Evolutionary conservation across 371 early-diverging fungal species (phyloP).

Genomic region (Apophysomyces ossiformis): DNA sequence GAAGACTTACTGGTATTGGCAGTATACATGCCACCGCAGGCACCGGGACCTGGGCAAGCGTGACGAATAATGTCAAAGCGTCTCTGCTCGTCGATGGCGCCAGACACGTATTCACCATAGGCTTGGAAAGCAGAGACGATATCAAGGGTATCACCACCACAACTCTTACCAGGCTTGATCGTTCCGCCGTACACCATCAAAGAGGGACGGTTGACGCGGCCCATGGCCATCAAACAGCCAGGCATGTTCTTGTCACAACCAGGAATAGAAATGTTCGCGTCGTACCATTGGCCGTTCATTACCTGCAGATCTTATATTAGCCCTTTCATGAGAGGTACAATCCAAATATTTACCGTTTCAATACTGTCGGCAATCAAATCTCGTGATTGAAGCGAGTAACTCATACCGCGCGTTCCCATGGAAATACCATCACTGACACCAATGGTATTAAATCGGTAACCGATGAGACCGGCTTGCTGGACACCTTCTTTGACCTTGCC

Average conservation of each 20-base stretch:
- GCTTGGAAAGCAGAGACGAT: slow-evolving; percentile 96
- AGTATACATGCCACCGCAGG: slow-evolving; percentile 98
- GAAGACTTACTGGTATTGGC: slow-evolving; percentile 88
- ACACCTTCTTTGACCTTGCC: slow-evolving; percentile 92
- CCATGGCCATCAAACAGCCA: slow-evolving; percentile 95
- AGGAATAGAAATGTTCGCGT: slow-evolving; percentile 93
- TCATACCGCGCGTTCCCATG: slow-evolving; percentile 97
- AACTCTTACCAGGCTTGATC: slow-evolving; percentile 75
- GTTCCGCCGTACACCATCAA: slow-evolving; percentile 96
- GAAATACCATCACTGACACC: slow-evolving; percentile 97
- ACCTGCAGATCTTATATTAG: slow-evolving; percentile 16
- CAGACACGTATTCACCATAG: slow-evolving; percentile 91
- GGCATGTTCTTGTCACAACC: slow-evolving; percentile 98
- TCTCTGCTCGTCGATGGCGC: slow-evolving; percentile 85
- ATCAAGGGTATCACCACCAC: slow-evolving; percentile 77
- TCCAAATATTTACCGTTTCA: slow-evolving; percentile 76
- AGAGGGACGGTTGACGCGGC: slow-evolving; percentile 93
- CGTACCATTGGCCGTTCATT: slow-evolving; percentile 96
- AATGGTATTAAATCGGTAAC: slow-evolving; percentile 95
- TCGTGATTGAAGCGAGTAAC: slow-evolving; percentile 93
- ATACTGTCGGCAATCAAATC: slow-evolving; percentile 98
- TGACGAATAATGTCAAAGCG: slow-evolving; percentile 85
- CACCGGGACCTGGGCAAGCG: slow-evolving; percentile 96
- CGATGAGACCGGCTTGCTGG: slow-evolving; percentile 84
- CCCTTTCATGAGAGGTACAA: neutral